A percentile compares a stretch with the other conserved stretches of the same genome.
Conservation (phyloP, 2,329 filamentous ascomycete species). For the Graphilbum ipis-grandicollis region DNA sequence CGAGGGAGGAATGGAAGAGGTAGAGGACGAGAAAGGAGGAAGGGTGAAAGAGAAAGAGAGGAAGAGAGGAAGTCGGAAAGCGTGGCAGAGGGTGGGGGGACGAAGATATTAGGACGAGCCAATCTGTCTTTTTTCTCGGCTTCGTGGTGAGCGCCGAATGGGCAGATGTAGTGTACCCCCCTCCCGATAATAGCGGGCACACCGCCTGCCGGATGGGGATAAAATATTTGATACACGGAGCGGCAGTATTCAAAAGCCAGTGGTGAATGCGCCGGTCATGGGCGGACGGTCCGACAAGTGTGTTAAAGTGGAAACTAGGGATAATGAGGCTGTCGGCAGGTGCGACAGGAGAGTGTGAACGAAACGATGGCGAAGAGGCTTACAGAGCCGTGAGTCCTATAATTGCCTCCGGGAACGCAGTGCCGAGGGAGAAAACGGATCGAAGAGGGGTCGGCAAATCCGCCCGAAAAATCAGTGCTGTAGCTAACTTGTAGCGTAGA, state of each 20-base stretch:
- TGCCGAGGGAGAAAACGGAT: no score
- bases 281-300: no score
- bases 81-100: neutral
- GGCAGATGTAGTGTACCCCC: neutral
- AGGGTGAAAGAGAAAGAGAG: neutral
- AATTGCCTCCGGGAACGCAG: no score
- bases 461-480: no score
- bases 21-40: neutral
- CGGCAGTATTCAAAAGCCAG: neutral
- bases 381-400: no score
- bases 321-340: no score
- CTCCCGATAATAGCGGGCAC: slow-evolving; percentile 1
- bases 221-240: neutral
- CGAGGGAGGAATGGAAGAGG: neutral
- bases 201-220: neutral
- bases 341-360: no score
- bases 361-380: no score
- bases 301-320: no score
- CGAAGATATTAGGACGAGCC: neutral
- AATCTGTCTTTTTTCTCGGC: neutral
- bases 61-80: neutral
- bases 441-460: no score
- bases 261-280: no score
- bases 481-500: no score
- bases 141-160: neutral